Evolutionary conservation across 1,284 basidiomycete genomes (phyloP).

Genomic region (Irpex sp.): DNA sequence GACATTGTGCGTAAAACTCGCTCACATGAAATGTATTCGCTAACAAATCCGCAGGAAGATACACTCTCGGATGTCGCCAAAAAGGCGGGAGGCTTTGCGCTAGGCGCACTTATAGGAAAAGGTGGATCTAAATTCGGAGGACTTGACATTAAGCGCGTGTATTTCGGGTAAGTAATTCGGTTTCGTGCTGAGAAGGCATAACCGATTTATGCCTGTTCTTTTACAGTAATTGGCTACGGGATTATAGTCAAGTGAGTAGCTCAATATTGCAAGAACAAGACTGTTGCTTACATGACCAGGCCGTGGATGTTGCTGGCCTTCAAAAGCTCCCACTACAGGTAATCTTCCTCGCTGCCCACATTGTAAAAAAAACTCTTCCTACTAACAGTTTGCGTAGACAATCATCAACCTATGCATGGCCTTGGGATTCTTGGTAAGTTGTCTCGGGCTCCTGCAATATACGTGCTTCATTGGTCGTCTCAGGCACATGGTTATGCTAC

Average conservation of each 20-base stretch:
- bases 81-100: conserved; percentile 57
- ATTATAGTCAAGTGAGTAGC: conserved; percentile 67
- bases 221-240: conserved; percentile 72
- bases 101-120: conserved; percentile 54
- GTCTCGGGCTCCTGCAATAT: neutral
- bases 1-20: conserved; percentile 61
- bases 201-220: neutral
- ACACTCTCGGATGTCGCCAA: conserved; percentile 62
- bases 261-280: neutral
- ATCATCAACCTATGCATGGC: conserved; percentile 88
- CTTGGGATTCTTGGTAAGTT: conserved; percentile 72
- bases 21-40: neutral
- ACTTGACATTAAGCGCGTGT: conserved; percentile 72
- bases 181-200: neutral
- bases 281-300: conserved; percentile 39
- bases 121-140: conserved; percentile 71
- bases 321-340: conserved; percentile 73
- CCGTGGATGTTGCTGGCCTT: conserved; percentile 79
- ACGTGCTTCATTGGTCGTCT: conserved; percentile 3
- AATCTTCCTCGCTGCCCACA: conserved; percentile 12
- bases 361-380: neutral
- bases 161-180: conserved; percentile 57
- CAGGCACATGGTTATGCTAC: conserved; percentile 85
- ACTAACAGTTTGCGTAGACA: conserved; percentile 42
- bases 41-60: conserved; percentile 51